These are phyloP conservation scores for Colletotrichum sp. DNA, from an alignment of 2,329 filamentous ascomycete genomes.

Conservation along the genomic window DNA sequence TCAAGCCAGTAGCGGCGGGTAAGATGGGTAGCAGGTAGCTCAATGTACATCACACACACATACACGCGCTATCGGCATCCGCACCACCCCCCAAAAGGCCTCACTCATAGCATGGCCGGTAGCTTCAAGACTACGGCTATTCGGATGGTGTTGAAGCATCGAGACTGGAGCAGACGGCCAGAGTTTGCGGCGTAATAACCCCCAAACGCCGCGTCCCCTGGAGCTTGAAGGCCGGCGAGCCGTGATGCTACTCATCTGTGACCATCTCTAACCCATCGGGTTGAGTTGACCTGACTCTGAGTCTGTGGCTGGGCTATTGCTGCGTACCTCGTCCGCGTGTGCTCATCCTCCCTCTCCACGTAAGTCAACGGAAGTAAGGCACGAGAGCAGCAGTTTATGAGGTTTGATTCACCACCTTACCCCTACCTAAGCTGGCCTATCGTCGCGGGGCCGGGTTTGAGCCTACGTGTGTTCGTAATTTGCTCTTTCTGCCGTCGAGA, in stretches of 20 bases:
- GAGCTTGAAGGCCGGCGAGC: background rate
- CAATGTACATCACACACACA: slow-evolving; percentile 7
- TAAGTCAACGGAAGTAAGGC: background rate
- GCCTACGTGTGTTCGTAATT: background rate
- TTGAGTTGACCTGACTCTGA: background rate
- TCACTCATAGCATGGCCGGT: background rate
- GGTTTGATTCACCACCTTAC: background rate
- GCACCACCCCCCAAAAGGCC: background rate
- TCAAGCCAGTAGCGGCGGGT: background rate
- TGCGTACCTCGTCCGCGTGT: background rate
- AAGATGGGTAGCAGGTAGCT: background rate
- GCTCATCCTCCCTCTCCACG: background rate
- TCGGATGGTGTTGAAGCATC: background rate
- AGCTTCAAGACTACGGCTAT: background rate
- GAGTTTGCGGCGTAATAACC: slow-evolving; percentile 1
- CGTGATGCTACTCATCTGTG: background rate
- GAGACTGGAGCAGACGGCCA: background rate
- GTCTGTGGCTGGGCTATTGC: background rate
- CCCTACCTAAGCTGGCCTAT: background rate
- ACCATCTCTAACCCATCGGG: background rate
- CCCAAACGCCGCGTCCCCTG: background rate
- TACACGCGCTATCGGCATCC: background rate
- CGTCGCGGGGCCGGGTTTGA: background rate
- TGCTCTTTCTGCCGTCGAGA: background rate
- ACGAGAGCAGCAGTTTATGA: background rate